Conservation (phyloP, 805 yeast genomes). For the Candida quercuum region DNA sequence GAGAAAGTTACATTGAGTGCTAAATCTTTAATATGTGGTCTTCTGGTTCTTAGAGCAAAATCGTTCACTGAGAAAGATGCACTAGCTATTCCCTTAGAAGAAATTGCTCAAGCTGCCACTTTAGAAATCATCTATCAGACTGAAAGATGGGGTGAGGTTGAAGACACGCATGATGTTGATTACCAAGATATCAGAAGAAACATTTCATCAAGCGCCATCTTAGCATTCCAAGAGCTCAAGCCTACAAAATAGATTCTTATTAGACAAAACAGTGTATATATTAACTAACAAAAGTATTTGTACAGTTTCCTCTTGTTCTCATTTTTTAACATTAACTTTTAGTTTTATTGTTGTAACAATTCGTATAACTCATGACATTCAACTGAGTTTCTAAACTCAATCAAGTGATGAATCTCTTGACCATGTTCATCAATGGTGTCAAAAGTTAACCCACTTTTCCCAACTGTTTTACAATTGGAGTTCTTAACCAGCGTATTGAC, state of each 20-base stretch:
- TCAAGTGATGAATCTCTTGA: constrained; percentile 14
- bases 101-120: constrained; percentile 70
- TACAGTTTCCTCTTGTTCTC: too few relatives aligned
- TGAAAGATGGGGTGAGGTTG: constrained; percentile 95
- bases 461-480: constrained; percentile 14
- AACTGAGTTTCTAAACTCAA: constrained; percentile 18
- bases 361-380: constrained; percentile 19
- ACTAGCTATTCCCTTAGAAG: constrained; percentile 45
- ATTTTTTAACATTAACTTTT: too few relatives aligned
- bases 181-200: constrained; percentile 82
- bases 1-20: constrained; percentile 86
- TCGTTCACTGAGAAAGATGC: constrained; percentile 43
- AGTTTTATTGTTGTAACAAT: constrained; percentile 5
- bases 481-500: constrained; percentile 12
- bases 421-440: constrained; percentile 14
- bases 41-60: constrained; percentile 49
- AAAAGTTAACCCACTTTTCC: constrained; percentile 20
- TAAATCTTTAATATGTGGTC: constrained; percentile 83
- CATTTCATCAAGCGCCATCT: constrained; percentile 70
- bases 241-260: not conserved
- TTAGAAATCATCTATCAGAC: constrained; percentile 84
- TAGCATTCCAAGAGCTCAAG: constrained; percentile 30
- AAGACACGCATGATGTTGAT: constrained; percentile 98
- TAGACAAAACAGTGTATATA: too few relatives aligned
- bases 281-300: too few relatives aligned